These are phyloP conservation scores for Rhazya stricta DNA, from an alignment of 257 asterid genomes.

Conservation along the genomic window DNA sequence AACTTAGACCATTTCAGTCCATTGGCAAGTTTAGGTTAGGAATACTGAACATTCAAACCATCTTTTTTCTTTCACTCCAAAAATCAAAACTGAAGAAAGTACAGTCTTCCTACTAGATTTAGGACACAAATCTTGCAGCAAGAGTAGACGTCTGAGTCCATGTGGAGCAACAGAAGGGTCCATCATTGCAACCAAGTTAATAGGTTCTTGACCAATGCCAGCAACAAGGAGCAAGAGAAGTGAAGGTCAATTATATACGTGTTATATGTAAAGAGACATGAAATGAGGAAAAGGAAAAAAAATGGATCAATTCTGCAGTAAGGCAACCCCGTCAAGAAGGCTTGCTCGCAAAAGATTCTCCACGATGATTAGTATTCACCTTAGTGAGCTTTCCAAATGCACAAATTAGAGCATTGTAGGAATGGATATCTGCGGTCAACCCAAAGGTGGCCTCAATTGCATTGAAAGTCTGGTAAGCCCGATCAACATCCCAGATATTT, in stretches of 20 bases:
- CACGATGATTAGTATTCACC: slow-evolving; percentile 32
- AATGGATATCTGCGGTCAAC: slow-evolving; percentile 70
- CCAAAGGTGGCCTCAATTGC: slow-evolving; percentile 67
- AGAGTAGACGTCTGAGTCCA: not conserved
- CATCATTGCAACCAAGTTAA: not conserved
- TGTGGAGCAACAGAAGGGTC: not conserved
- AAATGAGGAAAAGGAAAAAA: not conserved
- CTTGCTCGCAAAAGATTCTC: not conserved
- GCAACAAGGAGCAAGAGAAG: not conserved
- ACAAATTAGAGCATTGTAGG: slow-evolving; percentile 77
- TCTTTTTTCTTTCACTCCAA: not conserved
- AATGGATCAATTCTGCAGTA: not conserved
- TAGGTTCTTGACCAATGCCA: not conserved
- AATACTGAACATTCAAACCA: not conserved
- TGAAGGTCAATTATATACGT: not conserved
- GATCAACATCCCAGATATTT: slow-evolving; percentile 91
- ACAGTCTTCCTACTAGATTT: not conserved
- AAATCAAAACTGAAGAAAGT: not conserved
- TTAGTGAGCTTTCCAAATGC: slow-evolving; percentile 73
- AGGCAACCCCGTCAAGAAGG: not conserved
- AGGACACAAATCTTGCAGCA: not conserved
- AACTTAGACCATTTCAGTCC: not conserved
- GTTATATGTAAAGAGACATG: not conserved
- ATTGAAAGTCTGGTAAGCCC: slow-evolving; percentile 83
- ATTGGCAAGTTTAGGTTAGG: not conserved